A percentile compares a stretch with the other conserved stretches of the same genome.
These are phyloP conservation scores for Thelephora ganbajun DNA, from an alignment of 768 basidiomycete species.

Conservation along the genomic window DNA sequence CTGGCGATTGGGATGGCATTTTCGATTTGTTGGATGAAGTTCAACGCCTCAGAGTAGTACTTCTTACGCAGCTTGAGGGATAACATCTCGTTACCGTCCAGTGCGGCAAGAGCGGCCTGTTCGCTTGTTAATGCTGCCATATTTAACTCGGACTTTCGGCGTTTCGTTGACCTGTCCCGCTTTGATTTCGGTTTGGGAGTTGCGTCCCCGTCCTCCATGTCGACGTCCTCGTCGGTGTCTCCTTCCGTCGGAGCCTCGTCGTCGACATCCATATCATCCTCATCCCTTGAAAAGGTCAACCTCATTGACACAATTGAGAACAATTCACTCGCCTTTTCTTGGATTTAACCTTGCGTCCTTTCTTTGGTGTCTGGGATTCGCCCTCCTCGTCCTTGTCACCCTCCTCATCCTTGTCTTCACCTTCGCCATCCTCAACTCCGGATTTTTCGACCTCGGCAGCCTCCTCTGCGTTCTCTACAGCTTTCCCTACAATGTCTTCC, in stretches of 20 bases:
- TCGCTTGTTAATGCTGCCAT: conserved; percentile 56
- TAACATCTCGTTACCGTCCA: conserved; percentile 52
- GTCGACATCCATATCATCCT: conserved; percentile 49
- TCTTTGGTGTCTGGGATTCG: conserved; percentile 11
- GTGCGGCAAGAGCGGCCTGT: conserved; percentile 53
- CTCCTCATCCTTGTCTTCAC: conserved; percentile 17
- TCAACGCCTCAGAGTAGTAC: conserved; percentile 76
- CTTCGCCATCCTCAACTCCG: conserved; percentile 13
- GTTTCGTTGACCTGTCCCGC: conserved; percentile 26
- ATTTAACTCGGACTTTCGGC: conserved; percentile 59
- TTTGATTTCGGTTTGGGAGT: conserved; percentile 15
- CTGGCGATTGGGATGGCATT: conserved; percentile 56
- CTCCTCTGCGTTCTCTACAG: conserved; percentile 28
- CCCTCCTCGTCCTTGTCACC: conserved; percentile 11
- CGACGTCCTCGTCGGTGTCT: conserved; percentile 19
- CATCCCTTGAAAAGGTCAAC: conserved; percentile 10
- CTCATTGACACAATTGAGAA: conserved; percentile 6
- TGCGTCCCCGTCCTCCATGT: conserved; percentile 19
- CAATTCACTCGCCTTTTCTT: conserved; percentile 1
- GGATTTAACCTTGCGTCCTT: conserved; percentile 1
- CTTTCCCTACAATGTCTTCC: conserved; percentile 55
- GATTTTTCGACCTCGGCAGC: conserved; percentile 11
- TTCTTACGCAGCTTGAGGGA: conserved; percentile 65
- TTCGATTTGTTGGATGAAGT: conserved; percentile 64
- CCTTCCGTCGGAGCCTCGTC: conserved; percentile 11